Evolutionary conservation across 805 yeast species (phyloP), one percentile per base, ranked within the genome.

Genomic region (Clavispora santaluciae): DNA sequence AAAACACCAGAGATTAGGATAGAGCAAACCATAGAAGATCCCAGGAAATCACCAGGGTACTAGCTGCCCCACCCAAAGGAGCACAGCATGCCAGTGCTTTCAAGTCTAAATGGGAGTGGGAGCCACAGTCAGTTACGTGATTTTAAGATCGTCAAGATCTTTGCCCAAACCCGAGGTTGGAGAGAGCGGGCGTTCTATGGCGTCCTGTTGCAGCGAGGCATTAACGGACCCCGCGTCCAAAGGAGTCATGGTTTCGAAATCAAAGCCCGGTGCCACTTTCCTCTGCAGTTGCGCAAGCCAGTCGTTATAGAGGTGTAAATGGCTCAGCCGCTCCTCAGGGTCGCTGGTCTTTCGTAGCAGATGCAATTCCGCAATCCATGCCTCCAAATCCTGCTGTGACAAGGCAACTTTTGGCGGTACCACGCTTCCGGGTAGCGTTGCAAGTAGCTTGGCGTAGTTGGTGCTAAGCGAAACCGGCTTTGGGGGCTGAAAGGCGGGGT

Each of bases 401-500:
- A 66, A 36, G 29, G 59, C 59, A 20, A 66, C 39, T 38, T 60
- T 61, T 2, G 74, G 74, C 2, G 74, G 73, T 12, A 64, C 48
- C 18, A 63, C 64, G 1, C 65, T 56, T 6, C 41, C 53, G 7
- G 64, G 46, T 16, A 69, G 44, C 16, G 64, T 57, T 4, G 72
- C 66, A 17, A 68, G 50, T 18, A 69, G 48, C 43, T 64, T 64
- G 2, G 40, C 61, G 55, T 73, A 80, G 46, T 72, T 72, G 23
- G 69, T 57, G 26, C 80, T 76, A 26, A 79, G 61, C 6, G 77
- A 70, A 11, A 79, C 69, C 0, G 83, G 74, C 43, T 68, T 73
- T 13, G 85, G 83, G 1, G 80, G 76, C 41, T 67, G 72, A 45
- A 60, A 69, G 20, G 62, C 60, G 3, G 80, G 83, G 42, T 79